These are phyloP conservation scores for Mycena pura DNA, from an alignment of 768 basidiomycete species.

Conservation along the genomic window DNA sequence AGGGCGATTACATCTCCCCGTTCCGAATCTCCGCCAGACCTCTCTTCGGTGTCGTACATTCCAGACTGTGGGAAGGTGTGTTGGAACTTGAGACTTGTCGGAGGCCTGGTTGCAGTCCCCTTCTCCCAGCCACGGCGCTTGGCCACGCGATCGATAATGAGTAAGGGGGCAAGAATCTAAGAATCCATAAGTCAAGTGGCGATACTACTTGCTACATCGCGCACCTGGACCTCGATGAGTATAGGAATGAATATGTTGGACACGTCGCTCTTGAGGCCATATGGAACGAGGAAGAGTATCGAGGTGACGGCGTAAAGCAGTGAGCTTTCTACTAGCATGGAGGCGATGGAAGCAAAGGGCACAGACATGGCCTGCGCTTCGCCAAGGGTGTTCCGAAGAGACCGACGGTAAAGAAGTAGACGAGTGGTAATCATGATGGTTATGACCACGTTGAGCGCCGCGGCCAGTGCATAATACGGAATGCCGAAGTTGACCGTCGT, in stretches of 20 bases:
- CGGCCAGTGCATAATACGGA: constrained; percentile 36
- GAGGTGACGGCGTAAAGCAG: constrained; percentile 34
- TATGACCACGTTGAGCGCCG: constrained; percentile 36
- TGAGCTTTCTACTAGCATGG: constrained; percentile 44
- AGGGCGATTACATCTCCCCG: neutral
- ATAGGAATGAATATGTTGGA: constrained; percentile 24
- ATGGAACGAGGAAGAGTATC: constrained; percentile 34
- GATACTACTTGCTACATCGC: neutral
- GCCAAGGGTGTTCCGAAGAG: constrained; percentile 17
- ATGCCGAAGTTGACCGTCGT: constrained; percentile 2
- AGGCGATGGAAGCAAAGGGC: constrained; percentile 19
- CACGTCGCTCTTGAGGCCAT: constrained; percentile 17
- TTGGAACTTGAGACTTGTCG: constrained; percentile 13
- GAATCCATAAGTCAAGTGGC: neutral
- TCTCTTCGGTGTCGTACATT: neutral
- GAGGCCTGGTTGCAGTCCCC: constrained; percentile 4
- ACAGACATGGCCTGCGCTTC: constrained; percentile 28
- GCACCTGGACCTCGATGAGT: constrained; percentile 18
- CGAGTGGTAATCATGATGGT: constrained; percentile 35
- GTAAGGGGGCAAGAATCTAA: constrained; percentile 18
- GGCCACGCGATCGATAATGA: constrained; percentile 21
- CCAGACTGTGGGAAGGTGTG: neutral
- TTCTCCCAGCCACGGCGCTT: constrained; percentile 18
- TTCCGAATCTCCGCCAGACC: neutral
- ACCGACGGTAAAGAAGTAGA: constrained; percentile 29